Evolutionary conservation across 305 asterid genomes (phyloP), one percentile per base, ranked within the genome.

Genomic region (Fraxinus sp.): DNA sequence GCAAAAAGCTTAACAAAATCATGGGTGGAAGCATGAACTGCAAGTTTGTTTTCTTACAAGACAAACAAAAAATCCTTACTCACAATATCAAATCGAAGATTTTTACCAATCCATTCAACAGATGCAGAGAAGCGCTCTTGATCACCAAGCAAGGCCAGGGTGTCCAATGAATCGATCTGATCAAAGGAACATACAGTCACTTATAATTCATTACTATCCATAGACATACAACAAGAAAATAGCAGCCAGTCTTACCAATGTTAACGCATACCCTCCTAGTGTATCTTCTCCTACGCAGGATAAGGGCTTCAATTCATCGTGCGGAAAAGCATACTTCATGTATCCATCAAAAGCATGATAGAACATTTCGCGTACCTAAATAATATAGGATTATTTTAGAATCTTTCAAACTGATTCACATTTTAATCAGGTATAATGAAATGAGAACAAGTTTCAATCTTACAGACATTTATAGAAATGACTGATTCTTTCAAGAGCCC

Each of bases 31-130:
- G 41, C 7, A 35, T 55, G 74, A 43, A 71, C 84, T 77, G 75
- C 16, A 72, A 64, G 75, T 59, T 86, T 43, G 71, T 37, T 81
- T 83, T 77, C 90, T 78, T 32, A 79, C 64, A 77, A 83, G 62
- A 83, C 80, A 76, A 84, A 87, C 82, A 87, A 83, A 80, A 90
- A 81, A 81, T 82, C 81, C 82, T 66, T 92, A 96, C 99, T 94
- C 98, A 96, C 97, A 91, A 93, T 96, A 93, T 94, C 99, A 90
- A 93, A 96, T 87, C 91, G 97, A 84, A 96, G 93, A 89, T 93
- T 92, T 94, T 93, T 94, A 94, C 98, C 97, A 89, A 96, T 93
- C 99, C 99, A 96, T 89, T 94, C 99, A 88, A 96, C 97, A 77
- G 99, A 96, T 32, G 93, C 13, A 41, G 92, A 59, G 81, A 96